Evolutionary conservation across 1,139 yeast genomes (phyloP).

Genomic region (Saccharomyces hybrid): DNA sequence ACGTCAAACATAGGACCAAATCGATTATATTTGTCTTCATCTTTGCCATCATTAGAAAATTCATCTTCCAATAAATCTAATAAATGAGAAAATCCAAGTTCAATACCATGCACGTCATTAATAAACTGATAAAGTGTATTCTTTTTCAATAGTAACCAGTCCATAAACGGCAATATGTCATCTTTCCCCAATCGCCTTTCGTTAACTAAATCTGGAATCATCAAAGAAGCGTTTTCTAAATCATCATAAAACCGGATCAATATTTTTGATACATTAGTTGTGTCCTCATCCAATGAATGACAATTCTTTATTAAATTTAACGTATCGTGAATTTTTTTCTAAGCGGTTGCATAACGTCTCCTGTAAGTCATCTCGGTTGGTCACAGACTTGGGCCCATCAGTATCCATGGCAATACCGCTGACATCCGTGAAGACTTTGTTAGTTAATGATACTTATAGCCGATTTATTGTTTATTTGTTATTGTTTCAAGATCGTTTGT

Average conservation of each 20-base stretch:
- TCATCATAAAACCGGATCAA: not conserved
- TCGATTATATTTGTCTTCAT: conserved; percentile 11
- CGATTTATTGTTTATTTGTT: not conserved
- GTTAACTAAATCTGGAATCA: not conserved
- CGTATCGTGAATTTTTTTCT: not conserved
- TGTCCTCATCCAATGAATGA: not conserved
- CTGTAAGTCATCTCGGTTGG: not conserved
- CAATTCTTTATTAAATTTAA: not conserved
- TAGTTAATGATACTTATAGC: not conserved
- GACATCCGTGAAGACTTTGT: not conserved
- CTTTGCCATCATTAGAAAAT: conserved; percentile 7
- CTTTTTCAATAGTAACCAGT: conserved; percentile 3
- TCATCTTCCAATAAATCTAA: conserved; percentile 35
- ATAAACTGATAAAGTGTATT: conserved; percentile 36
- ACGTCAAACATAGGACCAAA: conserved; percentile 25
- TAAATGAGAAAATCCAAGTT: conserved; percentile 41
- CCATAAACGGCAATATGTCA: not conserved
- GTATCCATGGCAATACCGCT: not conserved
- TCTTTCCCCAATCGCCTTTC: not conserved
- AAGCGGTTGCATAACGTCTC: not conserved
- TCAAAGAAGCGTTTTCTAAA: not conserved
- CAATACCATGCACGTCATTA: conserved; percentile 40
- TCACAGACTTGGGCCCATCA: not conserved
- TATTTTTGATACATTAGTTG: not conserved
- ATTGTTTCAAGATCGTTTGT: not conserved